Evolutionary conservation across 306 rosid species (phyloP).

Genomic region (Gillenia trifoliata): DNA sequence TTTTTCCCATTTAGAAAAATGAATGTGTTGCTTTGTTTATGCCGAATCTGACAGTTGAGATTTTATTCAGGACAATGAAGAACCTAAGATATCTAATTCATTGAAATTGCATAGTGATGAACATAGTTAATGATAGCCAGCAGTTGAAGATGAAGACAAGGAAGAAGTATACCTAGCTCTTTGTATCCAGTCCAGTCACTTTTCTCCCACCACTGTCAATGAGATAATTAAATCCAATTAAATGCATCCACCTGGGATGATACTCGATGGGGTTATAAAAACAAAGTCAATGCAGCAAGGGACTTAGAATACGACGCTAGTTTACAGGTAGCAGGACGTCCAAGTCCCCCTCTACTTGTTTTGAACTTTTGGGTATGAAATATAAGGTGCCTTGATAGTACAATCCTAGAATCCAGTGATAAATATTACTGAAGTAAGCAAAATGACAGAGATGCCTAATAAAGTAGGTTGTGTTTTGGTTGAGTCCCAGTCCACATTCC

Average conservation of each 20-base stretch:
- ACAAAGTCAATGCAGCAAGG: conserved; percentile 22
- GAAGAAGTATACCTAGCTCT: conserved; percentile 80
- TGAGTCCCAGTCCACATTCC: neutral
- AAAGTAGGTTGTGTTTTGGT: neutral
- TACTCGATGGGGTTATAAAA: conserved; percentile 50
- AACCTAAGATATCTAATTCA: neutral
- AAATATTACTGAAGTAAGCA: neutral
- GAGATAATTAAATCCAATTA: conserved; percentile 93
- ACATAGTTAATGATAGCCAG: conserved; percentile 11
- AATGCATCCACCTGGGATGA: conserved; percentile 82
- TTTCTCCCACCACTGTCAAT: conserved; percentile 99
- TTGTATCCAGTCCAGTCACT: conserved; percentile 99
- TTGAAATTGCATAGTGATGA: neutral
- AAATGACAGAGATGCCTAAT: neutral
- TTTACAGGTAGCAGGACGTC: neutral
- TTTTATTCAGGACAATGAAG: neutral
- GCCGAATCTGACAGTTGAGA: neutral
- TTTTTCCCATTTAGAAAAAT: neutral
- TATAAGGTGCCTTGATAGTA: neutral
- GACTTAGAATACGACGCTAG: conserved; percentile 6
- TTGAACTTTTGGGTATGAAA: neutral
- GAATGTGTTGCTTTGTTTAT: neutral
- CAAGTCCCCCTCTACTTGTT: neutral
- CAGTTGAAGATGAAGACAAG: conserved; percentile 9
- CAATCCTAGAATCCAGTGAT: neutral